Conservation (phyloP, 352 stramenopile species). For the Discostella stelligera region DNA sequence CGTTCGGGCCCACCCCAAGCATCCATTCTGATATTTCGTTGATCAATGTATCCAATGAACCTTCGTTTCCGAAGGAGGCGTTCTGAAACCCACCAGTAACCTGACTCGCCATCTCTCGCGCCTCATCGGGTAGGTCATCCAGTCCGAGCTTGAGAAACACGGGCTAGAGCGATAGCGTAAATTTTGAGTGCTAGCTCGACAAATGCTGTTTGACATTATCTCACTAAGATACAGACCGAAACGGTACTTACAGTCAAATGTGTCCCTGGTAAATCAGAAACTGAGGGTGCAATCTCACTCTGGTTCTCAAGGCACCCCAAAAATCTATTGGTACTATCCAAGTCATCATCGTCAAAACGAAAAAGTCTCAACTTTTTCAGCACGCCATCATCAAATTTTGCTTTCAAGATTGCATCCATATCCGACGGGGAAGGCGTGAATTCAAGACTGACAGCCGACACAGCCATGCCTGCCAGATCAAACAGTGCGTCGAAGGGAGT, state of each 20-base stretch:
- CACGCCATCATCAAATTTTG: constrained; percentile 63
- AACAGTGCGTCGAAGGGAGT: constrained; percentile 63
- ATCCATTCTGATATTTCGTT: constrained; percentile 72
- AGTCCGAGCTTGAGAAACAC: constrained; percentile 70
- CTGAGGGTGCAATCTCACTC: constrained; percentile 3
- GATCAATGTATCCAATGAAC: constrained; percentile 53
- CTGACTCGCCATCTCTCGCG: constrained; percentile 58
- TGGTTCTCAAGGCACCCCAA: constrained; percentile 38
- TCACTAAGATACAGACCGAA: not conserved
- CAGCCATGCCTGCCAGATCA: constrained; percentile 64
- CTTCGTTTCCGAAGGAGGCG: constrained; percentile 70
- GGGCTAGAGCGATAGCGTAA: constrained; percentile 28
- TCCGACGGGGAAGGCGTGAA: constrained; percentile 64
- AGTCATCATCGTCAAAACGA: constrained; percentile 71
- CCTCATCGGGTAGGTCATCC: constrained; percentile 60
- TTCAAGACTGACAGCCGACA: constrained; percentile 66
- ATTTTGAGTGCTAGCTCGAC: not conserved
- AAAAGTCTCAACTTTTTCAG: constrained; percentile 71
- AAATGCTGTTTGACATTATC: not conserved
- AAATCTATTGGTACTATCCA: constrained; percentile 69
- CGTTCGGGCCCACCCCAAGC: constrained; percentile 48
- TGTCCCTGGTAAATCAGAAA: constrained; percentile 57
- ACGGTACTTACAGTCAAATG: constrained; percentile 62
- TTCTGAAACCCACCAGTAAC: constrained; percentile 67
- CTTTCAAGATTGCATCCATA: constrained; percentile 59